These are phyloP conservation scores for Russula brevipes DNA, from an alignment of 768 basidiomycete genomes.

Conservation along the genomic window DNA sequence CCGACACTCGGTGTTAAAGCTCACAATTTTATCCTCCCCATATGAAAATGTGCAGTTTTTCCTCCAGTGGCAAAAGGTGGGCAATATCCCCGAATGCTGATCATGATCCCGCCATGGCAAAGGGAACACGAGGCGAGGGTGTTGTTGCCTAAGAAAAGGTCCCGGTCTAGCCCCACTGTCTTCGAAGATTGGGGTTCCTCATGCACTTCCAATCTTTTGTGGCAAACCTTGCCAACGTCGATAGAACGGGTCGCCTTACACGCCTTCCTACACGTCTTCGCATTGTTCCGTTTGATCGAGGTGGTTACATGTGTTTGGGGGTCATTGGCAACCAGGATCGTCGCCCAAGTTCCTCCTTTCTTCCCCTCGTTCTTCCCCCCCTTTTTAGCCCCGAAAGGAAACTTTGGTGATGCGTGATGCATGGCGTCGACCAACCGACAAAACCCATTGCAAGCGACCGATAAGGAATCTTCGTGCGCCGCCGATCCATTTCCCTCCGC, in stretches of 20 bases:
- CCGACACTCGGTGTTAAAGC: conserved; percentile 10
- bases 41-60: background rate
- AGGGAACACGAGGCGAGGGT: conserved; percentile 11
- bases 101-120: background rate
- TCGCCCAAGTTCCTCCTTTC: conserved; percentile 2
- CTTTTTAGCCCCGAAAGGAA: conserved; percentile 15
- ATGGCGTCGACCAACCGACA: background rate
- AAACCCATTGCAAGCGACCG: background rate
- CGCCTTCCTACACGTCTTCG: conserved; percentile 10
- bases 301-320: conserved; percentile 14
- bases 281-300: conserved; percentile 19
- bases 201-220: conserved; percentile 3
- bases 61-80: conserved; percentile 15
- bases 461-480: conserved; percentile 2
- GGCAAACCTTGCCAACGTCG: conserved; percentile 10
- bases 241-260: background rate
- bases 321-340: conserved; percentile 20
- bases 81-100: conserved; percentile 6
- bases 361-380: background rate
- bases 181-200: background rate
- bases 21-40: background rate
- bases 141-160: background rate
- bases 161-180: conserved; percentile 10
- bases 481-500: conserved; percentile 19
- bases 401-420: background rate